These are phyloP conservation scores for Coccomyxa sp. DNA, from an alignment of 139 green algal species.

Conservation along the genomic window DNA sequence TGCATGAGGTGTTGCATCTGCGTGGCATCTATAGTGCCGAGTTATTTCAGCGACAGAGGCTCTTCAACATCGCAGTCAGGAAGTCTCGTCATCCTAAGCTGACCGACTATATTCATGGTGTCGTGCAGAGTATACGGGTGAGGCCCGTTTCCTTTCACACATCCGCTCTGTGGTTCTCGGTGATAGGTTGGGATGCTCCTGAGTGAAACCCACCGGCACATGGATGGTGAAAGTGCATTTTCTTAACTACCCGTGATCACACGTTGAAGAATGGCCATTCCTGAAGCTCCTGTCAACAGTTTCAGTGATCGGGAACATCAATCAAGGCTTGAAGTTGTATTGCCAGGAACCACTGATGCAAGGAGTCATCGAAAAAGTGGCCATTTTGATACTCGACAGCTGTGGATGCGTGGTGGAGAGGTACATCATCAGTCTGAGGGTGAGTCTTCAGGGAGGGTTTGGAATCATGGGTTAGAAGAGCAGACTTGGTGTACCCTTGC, in stretches of 20 bases:
- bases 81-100: slow-evolving; percentile 39
- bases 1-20: slow-evolving; percentile 44
- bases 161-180: no score
- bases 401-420: slow-evolving; percentile 26
- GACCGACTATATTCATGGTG: slow-evolving; percentile 30
- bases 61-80: slow-evolving; percentile 34
- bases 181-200: no score
- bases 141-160: background rate
- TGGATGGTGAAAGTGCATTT: no score
- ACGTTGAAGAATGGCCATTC: no score
- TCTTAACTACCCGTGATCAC: no score
- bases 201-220: no score
- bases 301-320: background rate
- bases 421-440: slow-evolving; percentile 29
- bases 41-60: slow-evolving; percentile 35
- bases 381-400: slow-evolving; percentile 20
- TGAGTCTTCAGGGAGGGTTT: slow-evolving; percentile 1
- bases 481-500: no score
- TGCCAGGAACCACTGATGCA: slow-evolving; percentile 23
- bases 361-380: slow-evolving; percentile 29
- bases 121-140: slow-evolving; percentile 24
- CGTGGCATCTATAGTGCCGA: slow-evolving; percentile 33
- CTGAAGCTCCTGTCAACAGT: no score
- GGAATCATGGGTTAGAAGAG: no score
- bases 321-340: background rate